Evolutionary conservation across 179 eudicot species (phyloP).

Genomic region (Spinacia oleracea): DNA sequence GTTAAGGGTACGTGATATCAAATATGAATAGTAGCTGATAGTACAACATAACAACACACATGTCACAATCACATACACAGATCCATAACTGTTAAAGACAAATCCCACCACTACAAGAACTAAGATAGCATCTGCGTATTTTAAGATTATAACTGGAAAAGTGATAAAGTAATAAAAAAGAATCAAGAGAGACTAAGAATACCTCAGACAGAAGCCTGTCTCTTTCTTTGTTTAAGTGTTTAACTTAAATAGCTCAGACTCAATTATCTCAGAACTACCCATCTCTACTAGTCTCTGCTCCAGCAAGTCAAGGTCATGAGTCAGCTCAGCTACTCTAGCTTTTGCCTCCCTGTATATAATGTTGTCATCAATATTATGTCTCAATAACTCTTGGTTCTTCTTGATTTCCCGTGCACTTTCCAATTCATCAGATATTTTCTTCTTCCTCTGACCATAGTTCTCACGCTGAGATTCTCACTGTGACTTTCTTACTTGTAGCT

Average conservation of each 20-base stretch:
- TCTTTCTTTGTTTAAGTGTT: constrained; percentile 74
- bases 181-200: constrained; percentile 7
- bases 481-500: constrained; percentile 49
- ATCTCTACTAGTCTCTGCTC: constrained; percentile 57
- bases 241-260: constrained; percentile 62
- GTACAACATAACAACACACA: too few relatives aligned
- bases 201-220: constrained; percentile 93
- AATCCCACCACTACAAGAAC: not conserved
- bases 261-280: constrained; percentile 55
- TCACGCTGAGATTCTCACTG: constrained; percentile 45
- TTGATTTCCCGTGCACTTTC: constrained; percentile 37
- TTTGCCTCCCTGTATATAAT: constrained; percentile 60
- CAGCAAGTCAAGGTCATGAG: constrained; percentile 66
- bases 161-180: not conserved
- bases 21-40: not conserved
- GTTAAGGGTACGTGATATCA: not conserved
- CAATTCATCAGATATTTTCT: constrained; percentile 51
- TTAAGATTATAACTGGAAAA: not conserved
- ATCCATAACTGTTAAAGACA: not conserved
- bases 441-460: constrained; percentile 45
- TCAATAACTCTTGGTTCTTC: constrained; percentile 44
- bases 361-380: constrained; percentile 72
- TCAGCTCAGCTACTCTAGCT: constrained; percentile 57
- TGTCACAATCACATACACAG: too few relatives aligned
- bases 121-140: not conserved